Percentiles rank a stretch among this genome's conserved stretches.
These are phyloP conservation scores for Graphilbum ipis-grandicollis DNA, from an alignment of 2,329 filamentous ascomycete species.

Conservation along the genomic window DNA sequence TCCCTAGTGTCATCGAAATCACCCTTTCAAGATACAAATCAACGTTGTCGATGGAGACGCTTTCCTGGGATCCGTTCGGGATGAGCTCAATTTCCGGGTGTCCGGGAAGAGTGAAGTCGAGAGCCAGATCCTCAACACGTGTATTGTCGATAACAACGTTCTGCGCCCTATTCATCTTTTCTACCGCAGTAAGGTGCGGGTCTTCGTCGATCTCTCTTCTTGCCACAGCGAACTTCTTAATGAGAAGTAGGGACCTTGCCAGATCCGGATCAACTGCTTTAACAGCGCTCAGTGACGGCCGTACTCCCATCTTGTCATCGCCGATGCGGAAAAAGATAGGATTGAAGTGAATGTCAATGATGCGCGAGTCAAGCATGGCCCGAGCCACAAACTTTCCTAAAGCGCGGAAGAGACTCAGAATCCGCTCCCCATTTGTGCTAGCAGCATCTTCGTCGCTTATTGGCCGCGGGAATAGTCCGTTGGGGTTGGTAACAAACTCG, in stretches of 20 bases:
- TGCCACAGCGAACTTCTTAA: slow-evolving; percentile 71
- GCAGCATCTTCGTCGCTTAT: slow-evolving; percentile 62
- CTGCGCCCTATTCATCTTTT: slow-evolving; percentile 55
- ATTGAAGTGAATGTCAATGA: slow-evolving; percentile 95
- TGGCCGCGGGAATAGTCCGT: slow-evolving; percentile 81
- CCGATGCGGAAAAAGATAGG: slow-evolving; percentile 94
- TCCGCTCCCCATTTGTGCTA: slow-evolving; percentile 67
- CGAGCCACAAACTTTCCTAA: slow-evolving; percentile 94
- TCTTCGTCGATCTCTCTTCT: slow-evolving; percentile 71
- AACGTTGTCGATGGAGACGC: slow-evolving; percentile 84
- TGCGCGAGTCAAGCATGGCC: slow-evolving; percentile 94
- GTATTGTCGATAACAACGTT: slow-evolving; percentile 59
- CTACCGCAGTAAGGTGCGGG: slow-evolving; percentile 39
- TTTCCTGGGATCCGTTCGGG: slow-evolving; percentile 52
- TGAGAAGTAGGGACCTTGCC: slow-evolving; percentile 66
- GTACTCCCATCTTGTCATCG: slow-evolving; percentile 48
- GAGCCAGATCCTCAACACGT: slow-evolving; percentile 66
- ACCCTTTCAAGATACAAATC: slow-evolving; percentile 75
- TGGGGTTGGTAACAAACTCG: slow-evolving; percentile 70
- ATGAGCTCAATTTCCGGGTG: slow-evolving; percentile 76
- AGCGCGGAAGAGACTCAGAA: slow-evolving; percentile 77
- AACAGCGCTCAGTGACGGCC: slow-evolving; percentile 74
- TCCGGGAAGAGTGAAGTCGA: slow-evolving; percentile 91
- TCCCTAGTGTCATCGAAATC: slow-evolving; percentile 79
- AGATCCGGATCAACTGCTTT: slow-evolving; percentile 77